Conservation (phyloP, 371 early-diverging fungal species). For the Smittium mucronatum region DNA sequence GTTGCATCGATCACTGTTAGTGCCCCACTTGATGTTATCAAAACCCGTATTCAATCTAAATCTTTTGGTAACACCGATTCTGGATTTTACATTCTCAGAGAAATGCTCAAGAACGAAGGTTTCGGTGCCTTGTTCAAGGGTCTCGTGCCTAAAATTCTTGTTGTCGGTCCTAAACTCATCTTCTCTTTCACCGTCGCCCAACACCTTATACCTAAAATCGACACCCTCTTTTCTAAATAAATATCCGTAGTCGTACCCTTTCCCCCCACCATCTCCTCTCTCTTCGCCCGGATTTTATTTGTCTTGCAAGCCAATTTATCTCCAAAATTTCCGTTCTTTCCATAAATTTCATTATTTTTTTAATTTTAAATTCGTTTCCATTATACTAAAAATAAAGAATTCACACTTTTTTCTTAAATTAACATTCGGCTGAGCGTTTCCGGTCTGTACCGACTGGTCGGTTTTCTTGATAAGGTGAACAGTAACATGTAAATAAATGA, state of each 20-base stretch:
- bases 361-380: too few relatives aligned
- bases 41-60: slow-evolving; percentile 94
- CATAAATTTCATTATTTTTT: too few relatives aligned
- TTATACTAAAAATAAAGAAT: too few relatives aligned
- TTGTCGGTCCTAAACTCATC: slow-evolving; percentile 93
- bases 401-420: too few relatives aligned
- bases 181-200: slow-evolving; percentile 95
- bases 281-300: too few relatives aligned
- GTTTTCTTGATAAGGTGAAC: too few relatives aligned
- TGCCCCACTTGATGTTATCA: slow-evolving; percentile 93
- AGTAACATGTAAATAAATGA: too few relatives aligned
- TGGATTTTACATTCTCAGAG: slow-evolving; percentile 70
- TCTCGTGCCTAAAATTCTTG: slow-evolving; percentile 86
- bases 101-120: slow-evolving; percentile 86
- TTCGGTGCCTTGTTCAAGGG: slow-evolving; percentile 95
- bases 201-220: slow-evolving; percentile 75
- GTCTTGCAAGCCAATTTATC: too few relatives aligned
- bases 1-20: slow-evolving; percentile 89
- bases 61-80: slow-evolving; percentile 77
- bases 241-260: not conserved
- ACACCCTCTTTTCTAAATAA: slow-evolving; percentile 8
- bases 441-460: too few relatives aligned
- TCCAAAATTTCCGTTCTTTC: too few relatives aligned
- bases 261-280: not conserved
- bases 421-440: too few relatives aligned